phyloP scores from a whole-genome alignment of 2,329 filamentous ascomycete genomes.

The Trichoderma sp. region DNA sequence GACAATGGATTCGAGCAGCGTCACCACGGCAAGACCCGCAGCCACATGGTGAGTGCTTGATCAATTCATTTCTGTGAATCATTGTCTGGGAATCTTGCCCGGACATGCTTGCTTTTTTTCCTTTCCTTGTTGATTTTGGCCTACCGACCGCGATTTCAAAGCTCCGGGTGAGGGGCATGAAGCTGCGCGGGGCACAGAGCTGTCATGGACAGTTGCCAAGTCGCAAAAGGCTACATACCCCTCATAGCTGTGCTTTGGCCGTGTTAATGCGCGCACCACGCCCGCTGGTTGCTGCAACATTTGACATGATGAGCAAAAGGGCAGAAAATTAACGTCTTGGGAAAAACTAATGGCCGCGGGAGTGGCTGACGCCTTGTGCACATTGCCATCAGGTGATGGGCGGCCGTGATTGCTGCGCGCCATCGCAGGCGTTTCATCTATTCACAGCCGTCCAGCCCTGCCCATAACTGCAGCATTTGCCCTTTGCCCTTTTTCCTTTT shows the following conservation, averaged over 20 bases:
- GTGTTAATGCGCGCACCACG: conserved; percentile 3
- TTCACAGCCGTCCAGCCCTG: neutral
- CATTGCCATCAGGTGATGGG: conserved; percentile 6
- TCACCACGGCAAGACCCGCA: conserved; percentile 83
- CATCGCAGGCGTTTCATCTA: neutral
- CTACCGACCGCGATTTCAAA: neutral
- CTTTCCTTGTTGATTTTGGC: neutral
- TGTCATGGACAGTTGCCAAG: neutral
- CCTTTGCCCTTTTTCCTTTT: neutral
- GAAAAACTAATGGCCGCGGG: conserved; percentile 1
- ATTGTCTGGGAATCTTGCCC: neutral
- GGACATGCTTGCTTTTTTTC: neutral
- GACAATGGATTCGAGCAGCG: conserved; percentile 58
- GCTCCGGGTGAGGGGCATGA: neutral
- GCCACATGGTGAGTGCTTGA: conserved; percentile 73
- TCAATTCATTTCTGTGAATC: neutral
- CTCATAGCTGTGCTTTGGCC: conserved; percentile 9
- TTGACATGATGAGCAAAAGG: neutral
- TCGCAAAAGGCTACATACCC: conserved; percentile 4
- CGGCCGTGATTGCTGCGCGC: neutral
- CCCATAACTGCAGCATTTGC: neutral
- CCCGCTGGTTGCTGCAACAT: conserved; percentile 1
- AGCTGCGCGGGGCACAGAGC: neutral
- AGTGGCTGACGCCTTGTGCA: conserved; percentile 9
- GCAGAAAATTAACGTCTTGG: neutral